Evolutionary conservation across 2,329 filamentous ascomycete species (phyloP).

Genomic region (Colletotrichum australisinense): DNA sequence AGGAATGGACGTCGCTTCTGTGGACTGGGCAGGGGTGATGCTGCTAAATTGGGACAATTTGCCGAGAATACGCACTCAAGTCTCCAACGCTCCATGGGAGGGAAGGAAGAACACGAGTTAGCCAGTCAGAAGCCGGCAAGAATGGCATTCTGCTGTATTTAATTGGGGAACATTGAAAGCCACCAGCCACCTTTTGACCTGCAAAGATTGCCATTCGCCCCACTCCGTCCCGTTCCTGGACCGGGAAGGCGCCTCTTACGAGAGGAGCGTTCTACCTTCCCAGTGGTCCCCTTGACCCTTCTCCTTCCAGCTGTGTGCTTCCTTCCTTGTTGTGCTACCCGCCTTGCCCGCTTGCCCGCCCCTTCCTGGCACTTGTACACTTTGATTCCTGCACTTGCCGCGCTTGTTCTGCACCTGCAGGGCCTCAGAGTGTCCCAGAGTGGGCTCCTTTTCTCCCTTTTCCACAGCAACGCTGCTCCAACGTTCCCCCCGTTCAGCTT

Average conservation of each 20-base stretch:
- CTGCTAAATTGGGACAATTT: conserved; percentile 39
- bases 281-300: too few species aligned
- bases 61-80: conserved; percentile 30
- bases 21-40: conserved; percentile 13
- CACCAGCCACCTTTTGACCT: conserved; percentile 2
- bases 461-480: conserved; percentile 40
- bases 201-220: conserved; percentile 10
- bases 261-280: neutral
- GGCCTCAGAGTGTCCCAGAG: neutral
- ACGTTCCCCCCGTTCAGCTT: conserved; percentile 26
- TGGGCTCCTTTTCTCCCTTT: conserved; percentile 38
- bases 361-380: conserved; percentile 1
- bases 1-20: conserved; percentile 13
- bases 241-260: conserved; percentile 11
- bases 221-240: conserved; percentile 19
- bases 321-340: neutral
- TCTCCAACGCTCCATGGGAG: neutral
- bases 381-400: neutral
- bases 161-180: conserved; percentile 1
- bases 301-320: too few species aligned
- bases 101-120: neutral
- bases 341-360: neutral
- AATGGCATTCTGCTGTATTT: neutral
- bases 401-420: neutral
- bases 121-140: conserved; percentile 8